A percentile compares a stretch with the other conserved stretches of the same genome.
Conservation (phyloP, 805 yeast species). For the Metschnikowia santaceciliae region DNA sequence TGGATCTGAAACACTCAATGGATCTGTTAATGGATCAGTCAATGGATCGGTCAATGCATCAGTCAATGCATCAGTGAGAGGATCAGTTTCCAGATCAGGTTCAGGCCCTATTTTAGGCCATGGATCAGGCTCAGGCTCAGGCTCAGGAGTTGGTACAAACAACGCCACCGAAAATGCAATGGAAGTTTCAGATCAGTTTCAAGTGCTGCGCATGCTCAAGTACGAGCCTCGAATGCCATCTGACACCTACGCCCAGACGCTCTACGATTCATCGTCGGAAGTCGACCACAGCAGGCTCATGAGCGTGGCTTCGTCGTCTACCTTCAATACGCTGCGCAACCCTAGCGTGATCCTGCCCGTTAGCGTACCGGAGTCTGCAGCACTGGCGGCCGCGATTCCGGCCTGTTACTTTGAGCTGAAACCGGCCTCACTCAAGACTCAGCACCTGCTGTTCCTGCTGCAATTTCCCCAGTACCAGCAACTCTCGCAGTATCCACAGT, state of each 20-base stretch:
- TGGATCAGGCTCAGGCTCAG: no score
- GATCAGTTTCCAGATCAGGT: no score
- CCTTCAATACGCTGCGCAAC: conserved; percentile 1
- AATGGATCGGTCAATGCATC: no score
- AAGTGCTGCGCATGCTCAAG: no score
- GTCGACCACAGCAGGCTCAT: not conserved
- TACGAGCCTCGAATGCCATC: no score
- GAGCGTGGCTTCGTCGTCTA: not conserved
- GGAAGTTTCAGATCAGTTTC: no score
- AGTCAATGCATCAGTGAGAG: no score
- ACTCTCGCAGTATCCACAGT: not conserved
- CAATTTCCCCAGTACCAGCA: not conserved
- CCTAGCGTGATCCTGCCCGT: conserved; percentile 2
- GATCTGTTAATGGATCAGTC: no score
- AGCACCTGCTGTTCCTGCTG: not conserved
- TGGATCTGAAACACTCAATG: no score
- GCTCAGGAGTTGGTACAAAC: no score
- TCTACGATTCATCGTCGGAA: not conserved
- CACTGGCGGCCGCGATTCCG: not conserved
- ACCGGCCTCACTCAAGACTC: not conserved
- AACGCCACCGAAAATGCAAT: no score
- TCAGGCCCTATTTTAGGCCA: no score
- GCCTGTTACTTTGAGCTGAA: conserved; percentile 1
- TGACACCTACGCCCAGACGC: not conserved
- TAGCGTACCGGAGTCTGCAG: not conserved